Conservation (phyloP, 139 green algal species). For the Dunaliella primolecta region DNA sequence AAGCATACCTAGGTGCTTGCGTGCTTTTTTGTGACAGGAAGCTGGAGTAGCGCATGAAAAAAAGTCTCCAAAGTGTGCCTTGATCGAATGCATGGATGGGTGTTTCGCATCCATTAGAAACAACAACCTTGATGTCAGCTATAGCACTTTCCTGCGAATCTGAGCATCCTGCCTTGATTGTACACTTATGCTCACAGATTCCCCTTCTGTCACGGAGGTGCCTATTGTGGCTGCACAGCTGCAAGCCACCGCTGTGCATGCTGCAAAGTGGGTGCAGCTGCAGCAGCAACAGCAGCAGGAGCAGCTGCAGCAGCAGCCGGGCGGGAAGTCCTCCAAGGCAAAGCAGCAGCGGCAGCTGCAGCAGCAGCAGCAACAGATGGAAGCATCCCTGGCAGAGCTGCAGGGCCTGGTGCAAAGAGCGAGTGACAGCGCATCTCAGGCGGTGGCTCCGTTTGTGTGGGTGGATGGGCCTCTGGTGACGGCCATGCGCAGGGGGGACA, state of each 20-base stretch:
- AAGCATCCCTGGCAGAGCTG: slow-evolving; percentile 26
- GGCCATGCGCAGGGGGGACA: slow-evolving; percentile 90
- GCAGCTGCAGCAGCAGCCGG: slow-evolving; percentile 7
- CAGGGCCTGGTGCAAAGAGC: slow-evolving; percentile 19
- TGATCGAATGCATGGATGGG: too few species aligned
- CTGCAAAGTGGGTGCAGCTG: slow-evolving; percentile 12
- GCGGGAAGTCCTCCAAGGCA: not conserved
- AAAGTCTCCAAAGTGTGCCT: too few species aligned
- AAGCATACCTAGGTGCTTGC: too few species aligned
- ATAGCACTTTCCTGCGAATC: too few species aligned
- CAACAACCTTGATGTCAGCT: too few species aligned
- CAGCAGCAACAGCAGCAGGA: slow-evolving; percentile 9
- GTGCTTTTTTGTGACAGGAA: too few species aligned
- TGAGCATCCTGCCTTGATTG: too few species aligned
- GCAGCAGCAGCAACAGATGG: slow-evolving; percentile 9
- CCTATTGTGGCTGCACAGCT: not conserved
- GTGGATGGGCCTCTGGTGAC: slow-evolving; percentile 91
- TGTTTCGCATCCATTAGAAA: too few species aligned
- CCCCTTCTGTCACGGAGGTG: not conserved
- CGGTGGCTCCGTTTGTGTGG: slow-evolving; percentile 81
- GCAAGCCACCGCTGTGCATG: not conserved
- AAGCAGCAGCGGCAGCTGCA: slow-evolving; percentile 15
- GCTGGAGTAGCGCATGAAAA: too few species aligned
- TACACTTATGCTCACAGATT: not conserved
- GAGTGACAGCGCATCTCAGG: slow-evolving; percentile 37